These are phyloP conservation scores for Yamadazyma aaseri DNA, from an alignment of 1,139 yeast genomes.

Conservation along the genomic window DNA sequence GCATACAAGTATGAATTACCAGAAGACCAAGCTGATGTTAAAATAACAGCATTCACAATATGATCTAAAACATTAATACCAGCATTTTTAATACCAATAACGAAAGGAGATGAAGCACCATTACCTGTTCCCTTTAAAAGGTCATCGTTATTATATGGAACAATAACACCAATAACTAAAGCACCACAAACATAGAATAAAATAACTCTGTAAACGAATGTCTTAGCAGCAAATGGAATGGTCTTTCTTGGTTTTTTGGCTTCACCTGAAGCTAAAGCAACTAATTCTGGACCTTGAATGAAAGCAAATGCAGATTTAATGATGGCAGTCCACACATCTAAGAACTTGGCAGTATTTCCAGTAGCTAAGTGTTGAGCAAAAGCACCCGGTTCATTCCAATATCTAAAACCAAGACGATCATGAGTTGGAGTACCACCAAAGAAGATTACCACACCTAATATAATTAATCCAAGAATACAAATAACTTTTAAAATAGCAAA, in stretches of 20 bases:
- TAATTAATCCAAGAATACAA: constrained; percentile 25
- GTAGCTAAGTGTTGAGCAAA: constrained; percentile 19
- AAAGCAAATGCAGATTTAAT: constrained; percentile 33
- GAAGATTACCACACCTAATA: constrained; percentile 27
- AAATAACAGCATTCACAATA: constrained; percentile 49
- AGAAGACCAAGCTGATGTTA: constrained; percentile 54
- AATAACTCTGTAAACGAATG: constrained; percentile 46
- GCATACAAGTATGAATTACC: constrained; percentile 45
- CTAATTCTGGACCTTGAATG: constrained; percentile 50
- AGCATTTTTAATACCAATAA: constrained; percentile 50
- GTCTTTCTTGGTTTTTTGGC: constrained; percentile 48
- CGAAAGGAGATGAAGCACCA: constrained; percentile 54
- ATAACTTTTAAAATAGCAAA: constrained; percentile 28
- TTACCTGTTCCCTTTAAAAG: constrained; percentile 32
- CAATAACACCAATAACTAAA: constrained; percentile 45
- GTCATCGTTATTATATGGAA: constrained; percentile 40
- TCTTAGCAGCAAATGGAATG: constrained; percentile 45
- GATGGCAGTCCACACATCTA: constrained; percentile 29
- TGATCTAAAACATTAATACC: constrained; percentile 50
- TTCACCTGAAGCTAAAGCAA: constrained; percentile 49
- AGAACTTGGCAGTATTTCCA: constrained; percentile 24
- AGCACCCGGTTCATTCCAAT: constrained; percentile 30
- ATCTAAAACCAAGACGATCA: constrained; percentile 27
- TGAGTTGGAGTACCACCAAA: constrained; percentile 31
- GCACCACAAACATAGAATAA: constrained; percentile 43